A percentile compares a stretch with the other conserved stretches of the same genome.
phyloP scores from a whole-genome alignment of 768 basidiomycete species.

The Polyporus arcularius region DNA sequence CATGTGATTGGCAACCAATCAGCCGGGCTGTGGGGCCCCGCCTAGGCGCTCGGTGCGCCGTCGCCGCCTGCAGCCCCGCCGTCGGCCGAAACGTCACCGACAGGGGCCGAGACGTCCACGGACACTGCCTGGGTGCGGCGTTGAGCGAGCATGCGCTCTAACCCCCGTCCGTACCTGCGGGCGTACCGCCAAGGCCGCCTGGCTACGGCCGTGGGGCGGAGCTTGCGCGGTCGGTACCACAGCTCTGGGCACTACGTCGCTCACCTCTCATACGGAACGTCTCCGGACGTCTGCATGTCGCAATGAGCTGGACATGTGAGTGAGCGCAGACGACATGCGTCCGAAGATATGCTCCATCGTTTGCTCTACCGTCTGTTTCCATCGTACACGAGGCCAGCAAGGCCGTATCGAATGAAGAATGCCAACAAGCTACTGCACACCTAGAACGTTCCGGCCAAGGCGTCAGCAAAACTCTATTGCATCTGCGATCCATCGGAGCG shows the following conservation, averaged over 20 bases:
- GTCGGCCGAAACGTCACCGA: slow-evolving; percentile 21
- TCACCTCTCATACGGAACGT: no score
- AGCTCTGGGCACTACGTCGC: no score
- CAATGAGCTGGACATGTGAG: no score
- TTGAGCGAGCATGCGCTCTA: no score
- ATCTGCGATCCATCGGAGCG: background rate
- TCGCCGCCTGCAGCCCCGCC: slow-evolving; percentile 7
- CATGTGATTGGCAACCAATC: slow-evolving; percentile 19
- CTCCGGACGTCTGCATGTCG: no score
- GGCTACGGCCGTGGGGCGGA: no score
- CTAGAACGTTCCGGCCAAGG: slow-evolving; percentile 36
- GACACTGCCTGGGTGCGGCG: no score
- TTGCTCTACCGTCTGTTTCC: slow-evolving; percentile 73
- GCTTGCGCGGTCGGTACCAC: no score
- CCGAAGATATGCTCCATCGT: background rate
- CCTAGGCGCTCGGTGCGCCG: slow-evolving; percentile 16
- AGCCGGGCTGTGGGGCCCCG: slow-evolving; percentile 16
- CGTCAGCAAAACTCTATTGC: background rate
- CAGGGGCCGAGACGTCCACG: background rate
- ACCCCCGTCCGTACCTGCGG: no score
- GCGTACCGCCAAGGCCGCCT: no score
- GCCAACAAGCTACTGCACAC: slow-evolving; percentile 76
- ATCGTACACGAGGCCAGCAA: slow-evolving; percentile 88
- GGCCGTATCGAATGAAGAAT: slow-evolving; percentile 86
- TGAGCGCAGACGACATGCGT: no score